Conservation (phyloP, 345 rosid genomes). For the Aquilaria sinensis region DNA sequence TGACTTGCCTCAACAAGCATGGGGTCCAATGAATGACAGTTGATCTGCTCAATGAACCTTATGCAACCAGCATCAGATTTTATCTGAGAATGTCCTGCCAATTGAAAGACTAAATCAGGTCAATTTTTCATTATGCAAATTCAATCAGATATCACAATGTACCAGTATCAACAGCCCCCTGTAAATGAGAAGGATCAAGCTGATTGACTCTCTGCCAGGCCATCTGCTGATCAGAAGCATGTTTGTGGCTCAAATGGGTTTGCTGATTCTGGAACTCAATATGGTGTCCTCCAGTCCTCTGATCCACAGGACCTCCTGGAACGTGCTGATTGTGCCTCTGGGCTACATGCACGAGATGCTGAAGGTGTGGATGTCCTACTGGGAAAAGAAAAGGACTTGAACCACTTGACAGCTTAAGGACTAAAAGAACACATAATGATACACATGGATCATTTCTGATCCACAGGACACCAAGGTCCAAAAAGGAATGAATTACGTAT, state of each 20-base stretch:
- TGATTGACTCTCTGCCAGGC: conserved; percentile 9
- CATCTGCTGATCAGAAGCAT: conserved; percentile 1
- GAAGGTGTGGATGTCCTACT: conserved; percentile 12
- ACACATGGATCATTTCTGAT: too few relatives aligned
- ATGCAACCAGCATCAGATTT: conserved; percentile 2
- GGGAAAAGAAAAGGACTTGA: too few relatives aligned
- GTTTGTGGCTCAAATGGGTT: conserved; percentile 1
- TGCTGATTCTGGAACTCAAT: conserved; percentile 9
- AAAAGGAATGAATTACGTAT: too few relatives aligned
- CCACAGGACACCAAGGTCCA: too few relatives aligned
- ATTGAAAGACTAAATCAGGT: background rate
- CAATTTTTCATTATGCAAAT: background rate
- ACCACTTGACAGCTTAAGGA: too few relatives aligned
- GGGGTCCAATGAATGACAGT: conserved; percentile 7
- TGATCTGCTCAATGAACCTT: background rate
- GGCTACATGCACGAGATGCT: background rate
- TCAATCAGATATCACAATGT: too few relatives aligned
- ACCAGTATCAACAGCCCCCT: conserved; percentile 1
- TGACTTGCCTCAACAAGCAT: background rate
- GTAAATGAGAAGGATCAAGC: conserved; percentile 8
- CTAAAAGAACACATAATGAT: too few relatives aligned
- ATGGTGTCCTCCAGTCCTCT: background rate
- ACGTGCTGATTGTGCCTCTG: conserved; percentile 3
- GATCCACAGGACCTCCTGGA: background rate
- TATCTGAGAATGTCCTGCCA: conserved; percentile 5